phyloP scores from a whole-genome alignment of 805 yeast species.

The Wickerhamiella sorbophila region DNA sequence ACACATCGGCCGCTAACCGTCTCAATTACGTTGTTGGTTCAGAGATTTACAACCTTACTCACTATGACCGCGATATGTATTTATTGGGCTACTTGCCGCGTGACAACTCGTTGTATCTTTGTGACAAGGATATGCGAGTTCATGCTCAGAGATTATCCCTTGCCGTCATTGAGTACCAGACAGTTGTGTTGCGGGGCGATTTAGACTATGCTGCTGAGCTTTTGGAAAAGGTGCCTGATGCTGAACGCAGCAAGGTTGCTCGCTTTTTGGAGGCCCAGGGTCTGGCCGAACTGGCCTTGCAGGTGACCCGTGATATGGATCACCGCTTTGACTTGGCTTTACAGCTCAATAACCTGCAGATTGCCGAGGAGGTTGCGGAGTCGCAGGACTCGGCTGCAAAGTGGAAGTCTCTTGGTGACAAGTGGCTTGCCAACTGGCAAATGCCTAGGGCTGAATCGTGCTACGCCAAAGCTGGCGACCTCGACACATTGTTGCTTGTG shows the following conservation, averaged over 20 bases:
- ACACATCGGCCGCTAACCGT: conserved; percentile 75
- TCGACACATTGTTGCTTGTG: conserved; percentile 65
- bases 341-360: conserved; percentile 50
- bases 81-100: conserved; percentile 80
- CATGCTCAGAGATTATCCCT: conserved; percentile 69
- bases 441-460: conserved; percentile 67
- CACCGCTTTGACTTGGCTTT: conserved; percentile 86
- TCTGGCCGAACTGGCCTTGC: conserved; percentile 64
- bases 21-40: conserved; percentile 93
- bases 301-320: conserved; percentile 73
- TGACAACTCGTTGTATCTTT: conserved; percentile 77
- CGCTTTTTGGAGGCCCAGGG: conserved; percentile 93
- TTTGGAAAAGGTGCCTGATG: conserved; percentile 40
- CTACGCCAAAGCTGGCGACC: conserved; percentile 64
- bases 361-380: conserved; percentile 54
- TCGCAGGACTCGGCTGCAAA: conserved; percentile 30
- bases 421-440: conserved; percentile 65
- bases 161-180: conserved; percentile 86
- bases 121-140: conserved; percentile 81
- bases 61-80: conserved; percentile 78
- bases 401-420: conserved; percentile 89
- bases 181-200: conserved; percentile 89
- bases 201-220: conserved; percentile 59
- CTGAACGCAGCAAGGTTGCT: conserved; percentile 63
- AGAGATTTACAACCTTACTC: conserved; percentile 79